Evolutionary conservation across 1,284 basidiomycete species (phyloP).

Genomic region (Mycosarcoma maydis): DNA sequence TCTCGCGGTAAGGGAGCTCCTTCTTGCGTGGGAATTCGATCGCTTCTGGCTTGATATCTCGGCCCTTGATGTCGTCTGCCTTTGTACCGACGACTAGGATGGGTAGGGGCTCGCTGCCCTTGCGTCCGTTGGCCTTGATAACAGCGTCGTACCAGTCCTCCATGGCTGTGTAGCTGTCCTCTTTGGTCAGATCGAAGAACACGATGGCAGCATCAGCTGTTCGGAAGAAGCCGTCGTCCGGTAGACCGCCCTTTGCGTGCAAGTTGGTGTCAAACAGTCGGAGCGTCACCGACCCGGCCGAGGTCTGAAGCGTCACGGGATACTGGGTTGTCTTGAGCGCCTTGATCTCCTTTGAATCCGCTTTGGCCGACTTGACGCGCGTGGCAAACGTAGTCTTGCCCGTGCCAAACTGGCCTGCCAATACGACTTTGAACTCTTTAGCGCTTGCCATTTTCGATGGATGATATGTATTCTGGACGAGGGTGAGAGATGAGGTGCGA

Average conservation of each 20-base stretch:
- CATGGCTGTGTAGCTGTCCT: slow-evolving; percentile 43
- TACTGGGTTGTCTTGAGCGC: slow-evolving; percentile 47
- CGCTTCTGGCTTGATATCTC: slow-evolving; percentile 45
- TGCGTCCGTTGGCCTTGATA: slow-evolving; percentile 41
- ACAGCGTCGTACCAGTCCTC: slow-evolving; percentile 50
- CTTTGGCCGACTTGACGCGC: slow-evolving; percentile 40
- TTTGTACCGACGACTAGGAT: slow-evolving; percentile 45
- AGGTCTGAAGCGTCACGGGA: slow-evolving; percentile 37
- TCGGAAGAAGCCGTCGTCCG: slow-evolving; percentile 49
- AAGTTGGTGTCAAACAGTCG: slow-evolving; percentile 48
- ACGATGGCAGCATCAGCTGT: slow-evolving; percentile 40
- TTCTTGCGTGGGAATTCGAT: slow-evolving; percentile 51
- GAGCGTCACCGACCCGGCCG: slow-evolving; percentile 38
- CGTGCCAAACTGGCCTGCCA: slow-evolving; percentile 42
- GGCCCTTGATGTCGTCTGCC: slow-evolving; percentile 46
- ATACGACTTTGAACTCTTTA: slow-evolving; percentile 49
- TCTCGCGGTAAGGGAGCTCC: slow-evolving; percentile 47
- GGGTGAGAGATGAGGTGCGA: not conserved
- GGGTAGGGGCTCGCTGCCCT: slow-evolving; percentile 45
- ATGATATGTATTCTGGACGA: too few relatives aligned
- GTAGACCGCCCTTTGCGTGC: slow-evolving; percentile 48
- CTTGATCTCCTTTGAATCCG: slow-evolving; percentile 44
- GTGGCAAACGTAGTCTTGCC: slow-evolving; percentile 51
- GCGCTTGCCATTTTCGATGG: slow-evolving; percentile 27
- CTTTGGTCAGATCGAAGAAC: slow-evolving; percentile 42